Percentiles rank a stretch among this genome's conserved stretches.
Conservation (phyloP, 2,329 filamentous ascomycete genomes). For the Cylindrodendrum hubeiense region DNA sequence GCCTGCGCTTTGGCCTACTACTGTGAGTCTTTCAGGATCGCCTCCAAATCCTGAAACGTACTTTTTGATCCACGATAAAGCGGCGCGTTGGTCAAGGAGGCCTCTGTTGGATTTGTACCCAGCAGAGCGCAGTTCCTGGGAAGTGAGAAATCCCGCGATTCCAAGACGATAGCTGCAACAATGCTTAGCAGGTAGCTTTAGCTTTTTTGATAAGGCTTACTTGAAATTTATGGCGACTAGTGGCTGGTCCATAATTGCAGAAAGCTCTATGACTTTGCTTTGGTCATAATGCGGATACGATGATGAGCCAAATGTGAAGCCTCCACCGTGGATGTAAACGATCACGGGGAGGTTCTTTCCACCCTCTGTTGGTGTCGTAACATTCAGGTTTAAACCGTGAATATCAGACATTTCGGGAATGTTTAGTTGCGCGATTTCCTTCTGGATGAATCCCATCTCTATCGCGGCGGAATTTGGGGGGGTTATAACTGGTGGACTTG, state of each 20-base stretch:
- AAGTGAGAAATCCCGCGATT: conserved; percentile 12
- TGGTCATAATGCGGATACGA: conserved; percentile 21
- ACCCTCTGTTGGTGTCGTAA: neutral
- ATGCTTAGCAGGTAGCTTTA: neutral
- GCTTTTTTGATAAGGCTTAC: neutral
- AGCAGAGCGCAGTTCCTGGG: neutral
- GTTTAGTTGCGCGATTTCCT: neutral
- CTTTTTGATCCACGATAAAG: conserved; percentile 10
- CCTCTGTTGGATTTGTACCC: conserved; percentile 10
- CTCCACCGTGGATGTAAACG: conserved; percentile 21
- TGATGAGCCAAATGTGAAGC: conserved; percentile 14
- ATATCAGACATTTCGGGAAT: conserved; percentile 5
- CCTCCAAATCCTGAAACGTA: conserved; percentile 14
- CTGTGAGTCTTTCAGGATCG: conserved; percentile 1
- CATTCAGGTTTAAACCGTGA: conserved; percentile 14
- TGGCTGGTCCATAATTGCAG: neutral
- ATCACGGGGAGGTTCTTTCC: conserved; percentile 4
- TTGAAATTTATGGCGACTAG: conserved; percentile 15
- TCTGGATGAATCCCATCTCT: conserved; percentile 15
- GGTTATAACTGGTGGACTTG: neutral
- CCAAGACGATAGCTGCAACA: conserved; percentile 13
- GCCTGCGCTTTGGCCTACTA: conserved; percentile 15
- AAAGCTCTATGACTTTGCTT: conserved; percentile 5
- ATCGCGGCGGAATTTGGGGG: neutral
- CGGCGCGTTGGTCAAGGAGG: conserved; percentile 9